Percentiles rank a stretch among this genome's conserved stretches.
These are phyloP conservation scores for Sphagnum contortum DNA, from an alignment of 225 moss, liverwort and hornwort species.

Conservation along the genomic window DNA sequence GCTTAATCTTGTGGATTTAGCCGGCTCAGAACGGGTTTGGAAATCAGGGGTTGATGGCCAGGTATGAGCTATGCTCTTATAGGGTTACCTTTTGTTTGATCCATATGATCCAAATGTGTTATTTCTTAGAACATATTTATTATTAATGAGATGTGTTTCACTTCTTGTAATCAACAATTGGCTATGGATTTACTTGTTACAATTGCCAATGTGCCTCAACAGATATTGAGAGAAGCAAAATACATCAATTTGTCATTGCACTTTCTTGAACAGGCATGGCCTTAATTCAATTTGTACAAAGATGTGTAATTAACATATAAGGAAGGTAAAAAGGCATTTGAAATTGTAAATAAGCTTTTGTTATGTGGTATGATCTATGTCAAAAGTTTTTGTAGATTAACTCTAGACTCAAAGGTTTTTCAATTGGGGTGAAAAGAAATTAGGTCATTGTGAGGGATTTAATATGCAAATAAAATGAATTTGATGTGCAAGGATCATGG, in stretches of 20 bases:
- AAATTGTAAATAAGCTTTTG: neutral
- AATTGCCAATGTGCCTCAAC: conserved; percentile 1
- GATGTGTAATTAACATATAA: no score
- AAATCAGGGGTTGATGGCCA: conserved; percentile 77
- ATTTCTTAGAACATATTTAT: no score
- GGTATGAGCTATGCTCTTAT: conserved; percentile 9
- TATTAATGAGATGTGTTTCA: no score
- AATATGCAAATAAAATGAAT: neutral
- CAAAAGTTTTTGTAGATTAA: no score
- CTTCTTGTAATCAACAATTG: no score
- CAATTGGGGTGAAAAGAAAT: neutral
- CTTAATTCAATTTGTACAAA: neutral
- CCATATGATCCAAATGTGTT: no score
- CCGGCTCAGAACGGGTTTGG: conserved; percentile 86
- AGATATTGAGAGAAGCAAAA: conserved; percentile 71
- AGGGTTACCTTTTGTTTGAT: no score
- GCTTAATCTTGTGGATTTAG: conserved; percentile 79
- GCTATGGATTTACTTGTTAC: no score
- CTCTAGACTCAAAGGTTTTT: no score
- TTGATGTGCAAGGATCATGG: neutral
- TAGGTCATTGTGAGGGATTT: neutral
- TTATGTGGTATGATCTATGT: no score
- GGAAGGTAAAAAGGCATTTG: no score
- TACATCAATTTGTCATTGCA: conserved; percentile 86
- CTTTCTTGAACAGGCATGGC: conserved; percentile 67